Base-by-base conservation (phyloP, 2,329 filamentous ascomycete genomes). In the Phialophora macrospora region DNA sequence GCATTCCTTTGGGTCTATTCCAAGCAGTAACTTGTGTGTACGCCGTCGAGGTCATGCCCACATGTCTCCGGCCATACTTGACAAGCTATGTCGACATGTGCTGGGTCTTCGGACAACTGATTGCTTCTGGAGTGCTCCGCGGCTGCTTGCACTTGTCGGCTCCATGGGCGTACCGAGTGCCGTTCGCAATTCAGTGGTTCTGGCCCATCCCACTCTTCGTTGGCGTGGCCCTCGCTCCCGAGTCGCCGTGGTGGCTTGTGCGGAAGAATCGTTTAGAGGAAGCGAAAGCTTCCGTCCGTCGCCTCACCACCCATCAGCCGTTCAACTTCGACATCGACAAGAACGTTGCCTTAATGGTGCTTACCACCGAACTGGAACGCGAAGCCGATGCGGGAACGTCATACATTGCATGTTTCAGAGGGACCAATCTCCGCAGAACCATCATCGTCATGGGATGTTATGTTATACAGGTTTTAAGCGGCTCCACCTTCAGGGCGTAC, bases 161-260 rank as follows among this genome's bases (percentile, higher is more conserved):
- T 46, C 68, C 78, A 49, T 77, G 77, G 77, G 72, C 74, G 3
- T 80, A 79, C 65, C 70, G 77, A 9, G 77, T 79, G 4, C 69
- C 70, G 24, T 70, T 77, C 38, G 76, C 72, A 2, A 54, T 77
- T 6, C 83, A 85, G 73, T 85, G 83, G 83, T 38, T 83, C 1
- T 84, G 80, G 81, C 81, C 81, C 0, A 69, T 81, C 1, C 79
- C 80, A 1, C 73, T 84, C 3, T 74, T 81, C 8, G 71, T 81
- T 4, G 78, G 77, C 24, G 76, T 79, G 58, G 74, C 75, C 55
- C 75, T 82, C 9, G 80, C 81, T 3, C 65, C 76, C 0, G 75
- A 76, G 62, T 72, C 67, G 6, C 78, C 77, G 4, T 79, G 77
- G 77, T 79, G 77, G 77, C 71, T 77, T 20, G 72, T 79, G 2